Evolutionary conservation across 495 filamentous ascomycete species (phyloP), one percentile per base, ranked within the genome.

Genomic region (Endocarpon pusillum): DNA sequence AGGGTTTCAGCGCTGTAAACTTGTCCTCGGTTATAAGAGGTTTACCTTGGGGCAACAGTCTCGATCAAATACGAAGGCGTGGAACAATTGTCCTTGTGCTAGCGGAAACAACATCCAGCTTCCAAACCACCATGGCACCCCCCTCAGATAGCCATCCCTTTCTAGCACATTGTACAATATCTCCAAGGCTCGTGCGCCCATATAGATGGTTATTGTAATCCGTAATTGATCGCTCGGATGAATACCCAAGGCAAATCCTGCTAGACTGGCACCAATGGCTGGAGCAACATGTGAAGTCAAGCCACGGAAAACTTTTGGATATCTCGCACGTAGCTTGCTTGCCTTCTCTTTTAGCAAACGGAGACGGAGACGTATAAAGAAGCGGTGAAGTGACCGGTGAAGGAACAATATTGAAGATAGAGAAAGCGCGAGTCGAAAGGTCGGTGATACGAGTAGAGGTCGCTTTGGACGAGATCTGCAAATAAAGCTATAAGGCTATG

Each of bases 81-180:
- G 83, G 34, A 94, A 61, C 33, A 97, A 62, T 57, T 96, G 89
- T 21, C 85, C 89, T 47, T 73, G 81, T 9, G 84, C 75, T n/a
- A 91, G 47, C 1, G 89, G 89, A 67, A 94, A 86, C 45, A 96
- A 57, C 66, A 96, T 61, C 87, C 87, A 96, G 49, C 83, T 92
- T 16, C 87, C 89, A 63, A 84, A 87, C 89, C 89, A 97, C 71
- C 67, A 68, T 4, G 84, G 79, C 40, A 69, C 60, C 26, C 75
- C 66, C 60, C 70, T 73, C 34, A 94, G 64, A 62, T 71, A 78
- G 4, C 87, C 87, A 40, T 79, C 71, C 23, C 78, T 71, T 44
- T 94, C 84, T 10, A 78, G 57, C 3, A 70, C 61, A 51, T 92
- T 93, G 59, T 85, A 97, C 18, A 76, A 62, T 45, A 81, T 89